A percentile compares a stretch with the other conserved stretches of the same genome.
phyloP scores from a whole-genome alignment of 2,329 filamentous ascomycete genomes.

The Calonectria pseudoreteaudii region DNA sequence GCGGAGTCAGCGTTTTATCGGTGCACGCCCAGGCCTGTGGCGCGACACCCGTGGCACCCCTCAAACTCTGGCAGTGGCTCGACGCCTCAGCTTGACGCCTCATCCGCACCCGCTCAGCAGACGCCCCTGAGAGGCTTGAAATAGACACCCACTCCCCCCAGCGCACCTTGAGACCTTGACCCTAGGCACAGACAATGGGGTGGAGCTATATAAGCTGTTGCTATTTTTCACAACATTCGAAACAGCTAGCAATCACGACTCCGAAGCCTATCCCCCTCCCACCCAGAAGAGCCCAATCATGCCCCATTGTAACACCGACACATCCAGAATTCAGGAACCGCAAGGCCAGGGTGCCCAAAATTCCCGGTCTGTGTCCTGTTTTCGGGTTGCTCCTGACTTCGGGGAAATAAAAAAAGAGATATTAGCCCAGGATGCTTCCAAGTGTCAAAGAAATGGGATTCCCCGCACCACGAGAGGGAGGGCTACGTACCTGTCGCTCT shows the following conservation, averaged over 20 bases:
- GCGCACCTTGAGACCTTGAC: slow-evolving; percentile 7
- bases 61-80: slow-evolving; percentile 22
- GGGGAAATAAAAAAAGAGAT: slow-evolving; percentile 26
- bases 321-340: slow-evolving; percentile 33
- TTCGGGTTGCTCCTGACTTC: slow-evolving; percentile 33
- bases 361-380: slow-evolving; percentile 33
- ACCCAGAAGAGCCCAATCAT: slow-evolving; percentile 35
- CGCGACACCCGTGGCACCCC: slow-evolving; percentile 30
- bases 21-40: slow-evolving; percentile 33
- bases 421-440: slow-evolving; percentile 31
- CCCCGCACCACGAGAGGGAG: background rate
- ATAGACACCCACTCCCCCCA: slow-evolving; percentile 29
- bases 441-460: slow-evolving; percentile 20
- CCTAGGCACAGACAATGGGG: slow-evolving; percentile 30
- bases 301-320: slow-evolving; percentile 21
- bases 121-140: slow-evolving; percentile 26
- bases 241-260: slow-evolving; percentile 40
- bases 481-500: background rate
- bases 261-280: slow-evolving; percentile 26
- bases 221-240: slow-evolving; percentile 46
- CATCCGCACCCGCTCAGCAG: background rate
- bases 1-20: slow-evolving; percentile 32
- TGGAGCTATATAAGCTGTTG: slow-evolving; percentile 36
- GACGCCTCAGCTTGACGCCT: slow-evolving; percentile 33
- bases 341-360: slow-evolving; percentile 18